These are phyloP conservation scores for Salvia sclarea DNA, from an alignment of 305 asterid genomes.

Conservation along the genomic window DNA sequence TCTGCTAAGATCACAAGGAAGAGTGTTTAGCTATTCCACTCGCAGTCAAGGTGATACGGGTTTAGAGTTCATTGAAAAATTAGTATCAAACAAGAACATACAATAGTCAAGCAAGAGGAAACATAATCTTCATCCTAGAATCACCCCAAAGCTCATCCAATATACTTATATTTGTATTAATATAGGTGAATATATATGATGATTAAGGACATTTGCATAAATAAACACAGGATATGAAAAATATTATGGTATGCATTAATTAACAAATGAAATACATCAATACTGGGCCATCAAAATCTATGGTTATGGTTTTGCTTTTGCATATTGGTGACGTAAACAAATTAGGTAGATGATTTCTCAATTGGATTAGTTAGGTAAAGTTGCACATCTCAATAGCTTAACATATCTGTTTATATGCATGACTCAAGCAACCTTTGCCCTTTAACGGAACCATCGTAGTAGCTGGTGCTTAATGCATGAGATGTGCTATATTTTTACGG, in stretches of 20 bases:
- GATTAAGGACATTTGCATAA: not conserved
- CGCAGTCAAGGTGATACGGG: slow-evolving; percentile 9
- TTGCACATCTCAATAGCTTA: not conserved
- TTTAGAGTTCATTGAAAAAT: not conserved
- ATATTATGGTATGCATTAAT: not conserved
- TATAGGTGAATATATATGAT: not conserved
- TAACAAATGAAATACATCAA: slow-evolving; percentile 9
- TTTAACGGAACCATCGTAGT: not conserved
- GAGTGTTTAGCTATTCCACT: slow-evolving; percentile 24
- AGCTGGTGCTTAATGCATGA: slow-evolving; percentile 1
- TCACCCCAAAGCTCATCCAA: not conserved
- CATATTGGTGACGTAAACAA: not conserved
- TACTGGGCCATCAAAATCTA: not conserved
- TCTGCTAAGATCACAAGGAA: slow-evolving; percentile 43
- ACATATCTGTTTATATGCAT: not conserved
- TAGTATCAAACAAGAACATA: not conserved
- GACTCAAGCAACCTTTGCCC: not conserved
- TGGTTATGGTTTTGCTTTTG: not conserved
- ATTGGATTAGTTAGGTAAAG: not conserved
- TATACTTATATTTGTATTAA: not conserved
- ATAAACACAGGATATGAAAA: not conserved
- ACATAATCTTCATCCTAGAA: slow-evolving; percentile 12
- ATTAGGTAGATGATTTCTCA: not conserved
- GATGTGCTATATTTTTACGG: not conserved
- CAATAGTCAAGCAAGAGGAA: slow-evolving; percentile 3